Conservation (phyloP, 208 protist species). For the Endotrypanum monterogeii region DNA sequence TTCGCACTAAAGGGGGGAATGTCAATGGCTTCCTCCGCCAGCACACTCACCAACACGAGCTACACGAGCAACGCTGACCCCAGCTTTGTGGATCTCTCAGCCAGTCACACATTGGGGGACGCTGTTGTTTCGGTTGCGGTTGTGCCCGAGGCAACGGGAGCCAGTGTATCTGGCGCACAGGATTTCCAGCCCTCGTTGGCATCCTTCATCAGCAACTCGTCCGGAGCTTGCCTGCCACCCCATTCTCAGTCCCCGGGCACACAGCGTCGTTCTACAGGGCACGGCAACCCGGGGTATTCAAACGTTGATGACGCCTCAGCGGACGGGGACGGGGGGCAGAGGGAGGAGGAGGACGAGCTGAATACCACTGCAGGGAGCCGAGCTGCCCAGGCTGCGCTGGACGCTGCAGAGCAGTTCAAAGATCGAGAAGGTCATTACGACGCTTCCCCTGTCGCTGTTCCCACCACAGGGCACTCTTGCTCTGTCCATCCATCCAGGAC, state of each 20-base stretch:
- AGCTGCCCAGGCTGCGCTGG: slow-evolving; percentile 29
- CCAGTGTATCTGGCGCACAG: background rate
- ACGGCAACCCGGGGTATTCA: background rate
- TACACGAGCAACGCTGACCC: background rate
- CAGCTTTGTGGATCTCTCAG: background rate
- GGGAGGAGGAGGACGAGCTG: slow-evolving; percentile 13
- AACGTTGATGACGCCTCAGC: background rate
- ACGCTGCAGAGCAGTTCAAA: slow-evolving; percentile 16
- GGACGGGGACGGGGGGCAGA: background rate
- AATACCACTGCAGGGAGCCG: slow-evolving; percentile 23
- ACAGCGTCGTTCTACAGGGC: background rate
- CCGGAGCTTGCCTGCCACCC: background rate
- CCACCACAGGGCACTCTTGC: background rate
- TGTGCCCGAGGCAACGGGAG: background rate
- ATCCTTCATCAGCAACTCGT: background rate
- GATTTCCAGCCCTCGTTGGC: background rate
- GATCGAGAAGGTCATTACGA: background rate
- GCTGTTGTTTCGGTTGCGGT: background rate
- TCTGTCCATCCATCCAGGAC: background rate
- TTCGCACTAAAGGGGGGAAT: background rate
- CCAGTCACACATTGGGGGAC: background rate
- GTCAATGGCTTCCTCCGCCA: background rate
- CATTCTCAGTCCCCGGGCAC: background rate
- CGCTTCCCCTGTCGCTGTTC: background rate
- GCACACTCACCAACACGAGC: slow-evolving; percentile 17